Conservation (phyloP, 1,284 basidiomycete species). For the Taiwanofungus camphoratus region DNA sequence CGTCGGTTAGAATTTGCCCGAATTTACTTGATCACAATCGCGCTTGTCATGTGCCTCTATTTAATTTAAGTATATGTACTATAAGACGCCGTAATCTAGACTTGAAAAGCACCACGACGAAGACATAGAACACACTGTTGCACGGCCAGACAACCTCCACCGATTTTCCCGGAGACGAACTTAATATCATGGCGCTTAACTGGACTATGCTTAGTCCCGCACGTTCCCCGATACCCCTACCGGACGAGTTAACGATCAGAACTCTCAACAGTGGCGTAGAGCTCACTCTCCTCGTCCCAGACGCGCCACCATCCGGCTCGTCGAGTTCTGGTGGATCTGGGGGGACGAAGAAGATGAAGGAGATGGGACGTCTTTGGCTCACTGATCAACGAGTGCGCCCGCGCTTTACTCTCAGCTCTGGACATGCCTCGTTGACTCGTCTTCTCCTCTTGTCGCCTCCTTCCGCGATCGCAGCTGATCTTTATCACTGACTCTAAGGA, state of each 20-base stretch:
- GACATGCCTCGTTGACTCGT: slow-evolving; percentile 1
- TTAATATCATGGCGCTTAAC: slow-evolving; percentile 72
- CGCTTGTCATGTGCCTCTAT: too few species aligned
- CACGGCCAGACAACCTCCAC: too few species aligned
- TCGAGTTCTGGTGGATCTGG: slow-evolving; percentile 45
- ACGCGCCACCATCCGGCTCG: slow-evolving; percentile 36
- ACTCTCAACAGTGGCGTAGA: slow-evolving; percentile 54
- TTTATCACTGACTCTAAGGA: slow-evolving; percentile 51
- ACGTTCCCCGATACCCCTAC: slow-evolving; percentile 57
- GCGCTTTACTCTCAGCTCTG: neutral
- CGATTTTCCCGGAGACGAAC: too few species aligned
- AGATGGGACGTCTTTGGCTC: slow-evolving; percentile 50
- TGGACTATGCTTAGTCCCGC: slow-evolving; percentile 63
- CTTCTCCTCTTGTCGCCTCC: neutral
- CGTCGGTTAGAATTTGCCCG: too few species aligned
- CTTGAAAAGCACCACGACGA: too few species aligned
- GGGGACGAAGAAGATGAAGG: slow-evolving; percentile 52
- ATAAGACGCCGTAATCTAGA: too few species aligned
- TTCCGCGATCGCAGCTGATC: slow-evolving; percentile 45
- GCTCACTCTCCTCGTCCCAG: slow-evolving; percentile 51
- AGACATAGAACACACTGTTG: too few species aligned
- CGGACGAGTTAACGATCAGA: slow-evolving; percentile 53
- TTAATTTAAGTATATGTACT: too few species aligned
- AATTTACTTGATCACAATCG: too few species aligned
- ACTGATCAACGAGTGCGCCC: slow-evolving; percentile 66